Evolutionary conservation across 345 rosid genomes (phyloP), one percentile per base, ranked within the genome.

Genomic region (Camelina hispida): DNA sequence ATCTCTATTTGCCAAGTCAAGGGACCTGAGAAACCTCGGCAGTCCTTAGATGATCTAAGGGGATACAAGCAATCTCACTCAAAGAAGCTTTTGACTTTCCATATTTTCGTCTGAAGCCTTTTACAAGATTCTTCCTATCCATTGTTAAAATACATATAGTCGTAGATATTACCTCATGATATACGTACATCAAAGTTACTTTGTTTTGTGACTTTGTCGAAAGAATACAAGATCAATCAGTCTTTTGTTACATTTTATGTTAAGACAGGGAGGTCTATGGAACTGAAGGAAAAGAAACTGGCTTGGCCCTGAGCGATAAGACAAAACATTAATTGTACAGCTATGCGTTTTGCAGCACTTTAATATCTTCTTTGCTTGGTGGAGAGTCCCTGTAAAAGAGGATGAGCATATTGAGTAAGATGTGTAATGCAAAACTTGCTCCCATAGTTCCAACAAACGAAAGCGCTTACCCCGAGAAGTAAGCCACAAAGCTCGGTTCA

Each of bases 261-360:
- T 22, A 88, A 74, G 28, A 70, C 59, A 30, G 87, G 85, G 57
- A 88, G 86, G 46, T 83, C 82, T 54, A 60, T 64, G 38, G 50
- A 84, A 35, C 44, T 67, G 59, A 89, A 84, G 69, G 88, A 78
- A 79, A 88, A 89, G 78, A 85, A 85, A 84, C 96, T 88, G 37
- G 81, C 85, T 30, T 87, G 88, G 4, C 96, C 93, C 9, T 85
- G 78, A 44, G 89, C 87, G 43, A 87, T 78, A 42, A 85, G 89
- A 74, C 92, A 89, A 25, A 89, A 79, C 80, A 71, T 87, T 71
- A 89, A 72, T 6, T 89, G 87, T 18, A 65, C 63, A 8, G 84
- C 78, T 48, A 83, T 66, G 51, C 78, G 81, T 67, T 81, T 66
- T 84, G 90, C 52, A 94, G 73, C 28, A 34, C 81, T 73, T 84